These are phyloP conservation scores for Aspergillus brasiliensis DNA, from an alignment of 2,329 filamentous ascomycete species.

Conservation along the genomic window DNA sequence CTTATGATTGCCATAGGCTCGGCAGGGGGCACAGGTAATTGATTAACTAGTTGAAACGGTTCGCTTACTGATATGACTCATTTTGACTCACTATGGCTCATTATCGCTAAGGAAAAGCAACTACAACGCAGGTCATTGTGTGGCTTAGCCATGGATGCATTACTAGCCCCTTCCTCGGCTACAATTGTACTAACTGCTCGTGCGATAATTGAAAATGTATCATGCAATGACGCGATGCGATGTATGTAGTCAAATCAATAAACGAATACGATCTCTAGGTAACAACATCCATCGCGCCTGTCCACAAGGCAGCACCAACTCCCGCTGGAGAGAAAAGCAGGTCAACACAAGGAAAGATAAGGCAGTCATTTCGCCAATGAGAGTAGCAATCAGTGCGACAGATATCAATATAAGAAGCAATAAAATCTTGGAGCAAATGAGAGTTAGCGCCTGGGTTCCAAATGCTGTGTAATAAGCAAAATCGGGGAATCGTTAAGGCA, in stretches of 20 bases:
- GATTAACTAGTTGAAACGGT: too few relatives aligned
- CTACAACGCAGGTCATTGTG: neutral
- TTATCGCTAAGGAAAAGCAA: neutral
- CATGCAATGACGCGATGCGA: slow-evolving; percentile 13
- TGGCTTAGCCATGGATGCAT: neutral
- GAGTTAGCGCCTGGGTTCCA: slow-evolving; percentile 33
- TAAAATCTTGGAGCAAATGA: slow-evolving; percentile 9
- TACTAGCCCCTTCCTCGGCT: neutral
- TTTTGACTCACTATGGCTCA: slow-evolving; percentile 10
- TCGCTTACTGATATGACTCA: slow-evolving; percentile 4
- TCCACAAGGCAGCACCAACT: slow-evolving; percentile 34
- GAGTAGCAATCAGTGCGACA: slow-evolving; percentile 11
- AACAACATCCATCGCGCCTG: slow-evolving; percentile 18
- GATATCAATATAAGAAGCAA: slow-evolving; percentile 2
- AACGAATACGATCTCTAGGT: slow-evolving; percentile 17
- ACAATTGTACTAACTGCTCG: neutral
- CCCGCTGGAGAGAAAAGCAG: slow-evolving; percentile 35
- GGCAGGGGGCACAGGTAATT: neutral
- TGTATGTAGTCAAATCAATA: slow-evolving; percentile 14
- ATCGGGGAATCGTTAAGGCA: slow-evolving; percentile 31
- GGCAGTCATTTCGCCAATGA: slow-evolving; percentile 19
- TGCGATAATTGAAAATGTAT: slow-evolving; percentile 5
- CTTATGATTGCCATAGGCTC: neutral
- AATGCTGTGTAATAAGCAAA: slow-evolving; percentile 26
- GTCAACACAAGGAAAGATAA: slow-evolving; percentile 18